Percentiles rank a stretch among this genome's conserved stretches.
Evolutionary conservation across 2,329 filamentous ascomycete genomes (phyloP).

Genomic region (Bipolaris zeicola): DNA sequence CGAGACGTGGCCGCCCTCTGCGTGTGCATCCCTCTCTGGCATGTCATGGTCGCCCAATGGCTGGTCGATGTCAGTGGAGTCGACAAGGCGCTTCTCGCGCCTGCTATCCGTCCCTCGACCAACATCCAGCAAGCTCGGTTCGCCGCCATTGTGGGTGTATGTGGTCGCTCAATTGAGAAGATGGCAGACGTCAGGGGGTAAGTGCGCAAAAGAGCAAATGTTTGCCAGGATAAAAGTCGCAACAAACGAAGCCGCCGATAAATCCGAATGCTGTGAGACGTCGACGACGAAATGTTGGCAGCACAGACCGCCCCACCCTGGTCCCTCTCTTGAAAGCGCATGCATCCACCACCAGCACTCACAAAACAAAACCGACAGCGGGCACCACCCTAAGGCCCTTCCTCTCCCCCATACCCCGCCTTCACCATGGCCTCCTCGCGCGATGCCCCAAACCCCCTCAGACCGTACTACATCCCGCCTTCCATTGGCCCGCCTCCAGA

Average conservation of each 20-base stretch:
- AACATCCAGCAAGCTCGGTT: conserved; percentile 14
- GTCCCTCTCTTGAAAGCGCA: conserved; percentile 12
- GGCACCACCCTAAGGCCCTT: conserved; percentile 1
- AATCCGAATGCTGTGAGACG: conserved; percentile 25
- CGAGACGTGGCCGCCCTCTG: background rate
- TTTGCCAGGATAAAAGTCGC: conserved; percentile 5
- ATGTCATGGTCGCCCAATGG: conserved; percentile 20
- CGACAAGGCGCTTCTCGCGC: conserved; percentile 18
- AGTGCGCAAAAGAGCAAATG: conserved; percentile 4
- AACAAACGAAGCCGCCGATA: conserved; percentile 12
- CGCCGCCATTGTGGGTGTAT: conserved; percentile 19
- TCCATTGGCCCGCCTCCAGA: conserved; percentile 65
- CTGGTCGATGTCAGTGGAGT: conserved; percentile 22
- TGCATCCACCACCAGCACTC: conserved; percentile 13
- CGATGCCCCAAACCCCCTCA: conserved; percentile 64
- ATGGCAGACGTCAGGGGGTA: background rate
- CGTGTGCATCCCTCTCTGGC: background rate
- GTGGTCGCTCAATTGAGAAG: background rate
- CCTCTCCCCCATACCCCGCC: conserved; percentile 6
- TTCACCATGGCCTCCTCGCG: conserved; percentile 50
- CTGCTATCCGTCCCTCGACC: conserved; percentile 8
- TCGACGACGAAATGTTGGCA: conserved; percentile 14
- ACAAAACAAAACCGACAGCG: conserved; percentile 11
- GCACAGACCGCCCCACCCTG: conserved; percentile 11
- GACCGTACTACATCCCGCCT: conserved; percentile 74